Percentiles rank a stretch among this genome's conserved stretches.
Conservation (phyloP, 2,329 filamentous ascomycete genomes). For the Oidium heveae region DNA sequence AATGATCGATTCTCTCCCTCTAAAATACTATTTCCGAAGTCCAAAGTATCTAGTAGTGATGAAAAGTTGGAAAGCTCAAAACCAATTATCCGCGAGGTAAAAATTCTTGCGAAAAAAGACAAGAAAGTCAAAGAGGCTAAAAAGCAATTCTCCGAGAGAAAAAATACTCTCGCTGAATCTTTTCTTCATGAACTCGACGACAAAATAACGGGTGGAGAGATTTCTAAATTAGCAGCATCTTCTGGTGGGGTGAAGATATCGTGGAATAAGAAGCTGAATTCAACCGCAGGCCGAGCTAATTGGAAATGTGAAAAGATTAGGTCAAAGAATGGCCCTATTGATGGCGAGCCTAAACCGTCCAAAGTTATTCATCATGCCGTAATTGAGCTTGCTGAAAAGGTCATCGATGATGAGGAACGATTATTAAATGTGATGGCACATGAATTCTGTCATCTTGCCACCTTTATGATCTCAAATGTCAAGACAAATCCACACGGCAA, state of each 20-base stretch:
- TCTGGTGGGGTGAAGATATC: slow-evolving; percentile 47
- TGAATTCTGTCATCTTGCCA: slow-evolving; percentile 85
- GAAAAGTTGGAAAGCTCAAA: slow-evolving; percentile 1
- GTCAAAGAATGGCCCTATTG: slow-evolving; percentile 8
- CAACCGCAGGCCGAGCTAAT: slow-evolving; percentile 51
- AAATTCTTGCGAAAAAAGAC: slow-evolving; percentile 14
- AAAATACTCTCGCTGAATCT: slow-evolving; percentile 32
- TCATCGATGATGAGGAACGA: slow-evolving; percentile 53
- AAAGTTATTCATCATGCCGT: slow-evolving; percentile 34
- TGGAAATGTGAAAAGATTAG: slow-evolving; percentile 37
- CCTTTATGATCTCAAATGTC: slow-evolving; percentile 63
- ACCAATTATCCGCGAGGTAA: slow-evolving; percentile 6
- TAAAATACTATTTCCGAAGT: slow-evolving; percentile 15
- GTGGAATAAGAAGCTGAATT: slow-evolving; percentile 59
- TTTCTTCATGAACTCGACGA: slow-evolving; percentile 48
- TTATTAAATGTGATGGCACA: slow-evolving; percentile 84
- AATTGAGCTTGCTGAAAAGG: slow-evolving; percentile 74
- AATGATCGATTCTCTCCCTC: slow-evolving; percentile 33
- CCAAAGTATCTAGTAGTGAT: slow-evolving; percentile 2
- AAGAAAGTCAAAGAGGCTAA: slow-evolving; percentile 19
- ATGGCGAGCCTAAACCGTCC: neutral
- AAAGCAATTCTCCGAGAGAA: slow-evolving; percentile 35
- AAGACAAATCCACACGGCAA: slow-evolving; percentile 57
- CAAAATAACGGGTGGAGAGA: slow-evolving; percentile 32
- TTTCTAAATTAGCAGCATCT: slow-evolving; percentile 28